phyloP scores from a whole-genome alignment of 1,284 basidiomycete species.

The Ustilago sp. region DNA sequence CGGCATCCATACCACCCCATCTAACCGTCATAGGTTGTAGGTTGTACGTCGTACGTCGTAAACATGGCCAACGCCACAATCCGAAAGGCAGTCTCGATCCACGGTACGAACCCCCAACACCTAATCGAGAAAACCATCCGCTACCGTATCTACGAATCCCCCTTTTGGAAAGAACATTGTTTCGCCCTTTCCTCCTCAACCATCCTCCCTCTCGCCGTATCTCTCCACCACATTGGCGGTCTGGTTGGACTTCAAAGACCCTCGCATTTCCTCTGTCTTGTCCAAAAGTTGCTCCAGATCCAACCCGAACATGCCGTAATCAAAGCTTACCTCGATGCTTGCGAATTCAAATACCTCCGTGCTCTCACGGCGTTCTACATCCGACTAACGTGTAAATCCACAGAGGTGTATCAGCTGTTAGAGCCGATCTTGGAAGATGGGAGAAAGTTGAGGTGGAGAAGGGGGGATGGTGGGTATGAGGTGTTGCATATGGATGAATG shows the following conservation, averaged over 20 bases:
- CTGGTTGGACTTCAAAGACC: conserved; percentile 70
- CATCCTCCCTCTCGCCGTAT: conserved; percentile 91
- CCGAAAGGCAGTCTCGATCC: conserved; percentile 82
- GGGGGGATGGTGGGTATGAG: conserved; percentile 74
- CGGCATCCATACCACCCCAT: background rate
- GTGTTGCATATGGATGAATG: conserved; percentile 93
- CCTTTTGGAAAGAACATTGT: conserved; percentile 88
- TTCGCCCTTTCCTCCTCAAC: conserved; percentile 78
- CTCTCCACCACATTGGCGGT: conserved; percentile 85
- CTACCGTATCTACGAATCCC: conserved; percentile 92
- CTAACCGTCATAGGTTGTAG: background rate
- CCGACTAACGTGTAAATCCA: conserved; percentile 88
- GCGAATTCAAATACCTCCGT: conserved; percentile 96
- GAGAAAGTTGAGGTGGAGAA: conserved; percentile 84
- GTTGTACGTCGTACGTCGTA: background rate
- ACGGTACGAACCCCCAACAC: conserved; percentile 89
- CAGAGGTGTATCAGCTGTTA: conserved; percentile 90
- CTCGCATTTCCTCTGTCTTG: conserved; percentile 79
- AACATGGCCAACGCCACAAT: conserved; percentile 86
- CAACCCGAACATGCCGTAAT: conserved; percentile 97
- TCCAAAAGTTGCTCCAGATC: conserved; percentile 93
- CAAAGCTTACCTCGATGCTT: conserved; percentile 86
- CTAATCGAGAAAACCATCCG: conserved; percentile 97
- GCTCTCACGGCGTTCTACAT: conserved; percentile 94
- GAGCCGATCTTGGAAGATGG: conserved; percentile 95